A percentile compares a stretch with the other conserved stretches of the same genome.
Evolutionary conservation across 2,329 filamentous ascomycete species (phyloP).

Genomic region (Aspergillus sp.): DNA sequence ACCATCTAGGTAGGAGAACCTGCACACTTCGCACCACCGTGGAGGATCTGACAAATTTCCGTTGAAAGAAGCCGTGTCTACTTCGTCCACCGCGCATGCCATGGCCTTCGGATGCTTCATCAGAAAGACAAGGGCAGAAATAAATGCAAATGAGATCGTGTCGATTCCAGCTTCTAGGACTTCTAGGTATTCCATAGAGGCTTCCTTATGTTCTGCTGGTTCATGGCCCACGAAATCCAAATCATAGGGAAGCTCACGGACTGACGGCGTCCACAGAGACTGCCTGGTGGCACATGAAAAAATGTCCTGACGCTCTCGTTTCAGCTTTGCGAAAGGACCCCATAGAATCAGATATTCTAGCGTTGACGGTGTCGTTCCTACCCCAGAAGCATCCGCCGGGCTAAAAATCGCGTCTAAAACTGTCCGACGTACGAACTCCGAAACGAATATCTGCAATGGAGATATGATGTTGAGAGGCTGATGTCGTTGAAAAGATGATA

Average conservation of each 20-base stretch:
- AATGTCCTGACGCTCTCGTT: background rate
- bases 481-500: background rate
- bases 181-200: background rate
- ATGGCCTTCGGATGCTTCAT: slow-evolving; percentile 23
- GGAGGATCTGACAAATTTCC: slow-evolving; percentile 16
- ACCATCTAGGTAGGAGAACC: slow-evolving; percentile 29
- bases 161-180: background rate
- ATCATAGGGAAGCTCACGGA: background rate
- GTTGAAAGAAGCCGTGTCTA: slow-evolving; percentile 23
- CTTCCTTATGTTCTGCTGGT: background rate
- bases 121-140: slow-evolving; percentile 30
- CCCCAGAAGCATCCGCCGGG: background rate
- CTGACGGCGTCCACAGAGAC: background rate
- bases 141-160: background rate
- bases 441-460: background rate
- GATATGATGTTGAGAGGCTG: background rate
- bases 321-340: background rate
- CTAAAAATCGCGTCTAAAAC: background rate
- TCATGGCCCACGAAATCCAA: background rate
- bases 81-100: slow-evolving; percentile 30
- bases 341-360: background rate
- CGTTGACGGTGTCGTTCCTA: background rate
- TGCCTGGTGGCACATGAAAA: background rate
- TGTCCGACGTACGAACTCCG: background rate
- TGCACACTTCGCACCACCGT: slow-evolving; percentile 15